phyloP scores from a whole-genome alignment of 768 basidiomycete genomes.

The Suillus alpinus region DNA sequence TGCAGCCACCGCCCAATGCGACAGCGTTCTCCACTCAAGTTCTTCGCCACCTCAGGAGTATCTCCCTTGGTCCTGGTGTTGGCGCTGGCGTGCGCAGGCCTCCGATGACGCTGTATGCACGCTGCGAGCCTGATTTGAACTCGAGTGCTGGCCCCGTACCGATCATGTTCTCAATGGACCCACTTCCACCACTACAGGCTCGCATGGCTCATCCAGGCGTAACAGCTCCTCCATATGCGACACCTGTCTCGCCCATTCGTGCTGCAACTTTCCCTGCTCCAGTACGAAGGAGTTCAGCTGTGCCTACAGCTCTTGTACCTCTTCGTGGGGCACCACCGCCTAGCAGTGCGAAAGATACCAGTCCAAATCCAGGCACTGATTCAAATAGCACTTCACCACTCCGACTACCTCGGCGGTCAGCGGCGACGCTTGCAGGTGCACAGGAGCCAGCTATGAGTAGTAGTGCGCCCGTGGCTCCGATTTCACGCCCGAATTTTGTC shows the following conservation, averaged over 20 bases:
- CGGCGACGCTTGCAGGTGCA: neutral
- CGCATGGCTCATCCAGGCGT: neutral
- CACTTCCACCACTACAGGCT: slow-evolving; percentile 29
- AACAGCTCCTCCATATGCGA: neutral
- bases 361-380: neutral
- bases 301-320: neutral
- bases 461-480: slow-evolving; percentile 13
- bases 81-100: slow-evolving; percentile 9
- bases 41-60: slow-evolving; percentile 24
- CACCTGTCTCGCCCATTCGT: slow-evolving; percentile 18
- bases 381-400: neutral
- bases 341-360: neutral
- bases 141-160: slow-evolving; percentile 55
- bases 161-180: slow-evolving; percentile 58
- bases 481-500: slow-evolving; percentile 64
- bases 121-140: slow-evolving; percentile 49
- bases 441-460: slow-evolving; percentile 1
- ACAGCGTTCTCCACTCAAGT: slow-evolving; percentile 27
- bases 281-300: slow-evolving; percentile 17
- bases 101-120: slow-evolving; percentile 56
- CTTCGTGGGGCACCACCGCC: neutral
- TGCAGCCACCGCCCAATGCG: slow-evolving; percentile 21
- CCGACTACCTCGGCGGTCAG: slow-evolving; percentile 20
- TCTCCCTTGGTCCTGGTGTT: slow-evolving; percentile 19
- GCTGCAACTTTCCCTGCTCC: slow-evolving; percentile 32